A percentile compares a stretch with the other conserved stretches of the same genome.
Conservation (phyloP, 768 basidiomycete genomes). For the Scleroderma citrinum region DNA sequence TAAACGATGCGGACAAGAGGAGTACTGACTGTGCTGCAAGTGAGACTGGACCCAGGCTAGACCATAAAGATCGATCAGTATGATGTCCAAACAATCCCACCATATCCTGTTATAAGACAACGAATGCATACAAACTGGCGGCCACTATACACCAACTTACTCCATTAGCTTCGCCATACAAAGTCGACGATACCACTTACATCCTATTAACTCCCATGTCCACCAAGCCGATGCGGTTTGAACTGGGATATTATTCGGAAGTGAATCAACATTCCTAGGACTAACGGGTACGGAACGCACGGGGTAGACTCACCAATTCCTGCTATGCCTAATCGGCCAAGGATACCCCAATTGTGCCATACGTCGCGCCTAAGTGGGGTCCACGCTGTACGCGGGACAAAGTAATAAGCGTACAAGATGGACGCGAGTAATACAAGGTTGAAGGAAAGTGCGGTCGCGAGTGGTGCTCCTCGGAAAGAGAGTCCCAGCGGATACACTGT, state of each 20-base stretch:
- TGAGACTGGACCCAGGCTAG: constrained; percentile 67
- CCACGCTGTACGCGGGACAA: constrained; percentile 73
- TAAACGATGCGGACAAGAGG: constrained; percentile 63
- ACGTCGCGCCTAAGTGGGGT: constrained; percentile 59
- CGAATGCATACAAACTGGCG: too few species aligned
- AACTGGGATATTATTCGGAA: constrained; percentile 20
- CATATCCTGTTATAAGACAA: too few species aligned
- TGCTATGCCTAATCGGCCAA: constrained; percentile 73
- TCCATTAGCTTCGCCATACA: too few species aligned
- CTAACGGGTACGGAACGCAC: background rate
- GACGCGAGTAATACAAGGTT: constrained; percentile 69
- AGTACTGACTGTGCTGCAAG: constrained; percentile 90
- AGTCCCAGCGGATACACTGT: constrained; percentile 52
- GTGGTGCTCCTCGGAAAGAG: constrained; percentile 89
- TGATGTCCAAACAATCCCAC: too few species aligned
- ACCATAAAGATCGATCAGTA: constrained; percentile 1
- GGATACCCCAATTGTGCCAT: constrained; percentile 62
- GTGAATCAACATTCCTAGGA: too few species aligned
- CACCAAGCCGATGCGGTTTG: constrained; percentile 94
- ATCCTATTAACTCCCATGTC: constrained; percentile 86
- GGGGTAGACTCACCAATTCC: constrained; percentile 41
- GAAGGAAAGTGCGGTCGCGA: constrained; percentile 84
- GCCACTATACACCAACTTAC: too few species aligned
- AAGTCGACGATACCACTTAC: constrained; percentile 11
- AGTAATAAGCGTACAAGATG: constrained; percentile 56